Evolutionary conservation across 2,329 filamentous ascomycete genomes (phyloP).

Genomic region (Colletotrichum filicis): DNA sequence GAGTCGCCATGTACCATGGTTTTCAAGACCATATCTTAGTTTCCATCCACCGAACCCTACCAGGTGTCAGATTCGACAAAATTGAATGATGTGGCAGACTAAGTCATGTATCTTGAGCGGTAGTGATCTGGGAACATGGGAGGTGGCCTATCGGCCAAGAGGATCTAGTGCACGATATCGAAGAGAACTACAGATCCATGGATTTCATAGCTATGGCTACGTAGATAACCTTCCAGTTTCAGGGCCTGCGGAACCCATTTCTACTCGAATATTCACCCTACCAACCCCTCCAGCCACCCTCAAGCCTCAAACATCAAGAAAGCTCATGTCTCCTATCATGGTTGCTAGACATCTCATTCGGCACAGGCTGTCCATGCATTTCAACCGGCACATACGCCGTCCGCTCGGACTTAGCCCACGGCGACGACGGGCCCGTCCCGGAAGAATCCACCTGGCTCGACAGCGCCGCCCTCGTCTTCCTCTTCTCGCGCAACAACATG

Average conservation of each 20-base stretch:
- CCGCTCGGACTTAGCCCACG: constrained; percentile 3
- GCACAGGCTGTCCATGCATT: neutral
- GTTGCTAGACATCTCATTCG: constrained; percentile 7
- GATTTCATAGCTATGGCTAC: neutral
- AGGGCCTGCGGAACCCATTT: neutral
- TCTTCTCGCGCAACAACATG: constrained; percentile 30
- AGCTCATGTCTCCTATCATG: constrained; percentile 15
- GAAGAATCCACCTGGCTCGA: neutral
- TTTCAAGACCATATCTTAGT: too few species aligned
- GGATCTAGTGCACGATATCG: too few species aligned
- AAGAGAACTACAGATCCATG: too few species aligned
- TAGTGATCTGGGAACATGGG: too few species aligned
- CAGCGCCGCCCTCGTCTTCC: constrained; percentile 11
- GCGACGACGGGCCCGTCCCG: neutral
- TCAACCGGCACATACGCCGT: constrained; percentile 2
- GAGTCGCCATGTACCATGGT: neutral
- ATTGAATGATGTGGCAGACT: too few species aligned
- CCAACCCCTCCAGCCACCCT: neutral
- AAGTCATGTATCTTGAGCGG: too few species aligned
- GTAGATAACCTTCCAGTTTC: neutral
- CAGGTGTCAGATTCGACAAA: too few species aligned
- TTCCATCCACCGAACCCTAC: too few species aligned
- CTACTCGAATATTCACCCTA: neutral
- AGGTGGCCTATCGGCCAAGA: too few species aligned
- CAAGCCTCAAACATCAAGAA: neutral